These are phyloP conservation scores for Fusarium solani-melongenae DNA, from an alignment of 2,329 filamentous ascomycete species.

Conservation along the genomic window DNA sequence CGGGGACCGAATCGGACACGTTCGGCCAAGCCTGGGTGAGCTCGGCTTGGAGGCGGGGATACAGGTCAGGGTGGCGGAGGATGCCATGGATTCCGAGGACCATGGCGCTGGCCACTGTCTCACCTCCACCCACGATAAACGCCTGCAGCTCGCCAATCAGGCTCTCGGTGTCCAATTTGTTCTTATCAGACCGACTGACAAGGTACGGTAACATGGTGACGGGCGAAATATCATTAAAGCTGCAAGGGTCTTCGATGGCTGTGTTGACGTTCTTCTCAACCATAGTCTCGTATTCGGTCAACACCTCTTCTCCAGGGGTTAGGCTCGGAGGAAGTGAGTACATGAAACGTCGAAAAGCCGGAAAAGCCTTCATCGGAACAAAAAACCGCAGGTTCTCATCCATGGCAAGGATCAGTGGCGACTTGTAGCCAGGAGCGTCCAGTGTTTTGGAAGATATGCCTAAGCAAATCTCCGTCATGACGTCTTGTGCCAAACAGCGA, in stretches of 20 bases:
- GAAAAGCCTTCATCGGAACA: not conserved
- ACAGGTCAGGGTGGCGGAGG: not conserved
- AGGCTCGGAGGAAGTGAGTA: not conserved
- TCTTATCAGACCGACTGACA: not conserved
- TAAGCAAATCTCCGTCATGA: not conserved
- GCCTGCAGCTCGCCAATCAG: not conserved
- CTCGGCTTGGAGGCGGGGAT: not conserved
- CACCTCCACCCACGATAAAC: not conserved
- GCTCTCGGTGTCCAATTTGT: not conserved
- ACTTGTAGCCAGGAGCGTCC: not conserved
- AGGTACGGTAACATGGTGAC: not conserved
- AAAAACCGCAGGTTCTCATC: not conserved
- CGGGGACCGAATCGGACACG: not conserved
- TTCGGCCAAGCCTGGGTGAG: not conserved
- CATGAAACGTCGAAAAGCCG: not conserved
- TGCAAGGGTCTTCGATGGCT: not conserved
- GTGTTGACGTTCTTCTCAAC: not conserved
- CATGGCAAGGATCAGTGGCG: not conserved
- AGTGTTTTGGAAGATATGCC: not conserved
- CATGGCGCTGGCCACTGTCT: not conserved
- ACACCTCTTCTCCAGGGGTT: not conserved
- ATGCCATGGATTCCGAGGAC: not conserved
- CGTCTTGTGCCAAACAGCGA: not conserved
- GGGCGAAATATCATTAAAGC: not conserved
- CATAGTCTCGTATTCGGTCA: not conserved